Base-by-base conservation (phyloP, 805 yeast species). In the Wickerhamomyces bovis region DNA sequence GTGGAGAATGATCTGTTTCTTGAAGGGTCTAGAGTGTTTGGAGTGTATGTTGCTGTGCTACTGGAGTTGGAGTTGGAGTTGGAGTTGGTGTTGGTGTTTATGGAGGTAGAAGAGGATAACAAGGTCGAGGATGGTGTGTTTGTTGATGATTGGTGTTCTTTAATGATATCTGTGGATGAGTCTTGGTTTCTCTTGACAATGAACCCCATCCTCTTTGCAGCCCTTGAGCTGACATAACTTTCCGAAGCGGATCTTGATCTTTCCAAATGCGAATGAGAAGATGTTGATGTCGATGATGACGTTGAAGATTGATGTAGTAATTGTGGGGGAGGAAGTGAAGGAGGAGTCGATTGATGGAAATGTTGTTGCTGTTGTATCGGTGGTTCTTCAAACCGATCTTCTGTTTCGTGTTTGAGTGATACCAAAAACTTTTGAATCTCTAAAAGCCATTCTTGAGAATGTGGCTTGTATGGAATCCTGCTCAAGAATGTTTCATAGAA, bases 181-280 rank as follows among this genome's bases (percentile, higher is more conserved):
- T 53, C 60, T 39, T 61, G 72, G 30, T 43, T 49, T 50, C 62
- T 56, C 45, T 76, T 78, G 44, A 78, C 76, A 35, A 85, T 79
- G 45, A 85, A 75, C 0, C 90, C 92, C 89, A 83, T 84, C 51
- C 92, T 69, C 58, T 84, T 79, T 0, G 87, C 78, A 5, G 88
- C 86, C 46, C 80, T 73, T n/a, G 85, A 74, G 8, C 81, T 69
- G n/a, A 68, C 68, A 28, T 68, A 61, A 38, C 69, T 67, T 48
- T 73, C 76, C 2, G 77, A 63, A 18, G 66, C 65, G 41, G 69
- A 65, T 42, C 73, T 47, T 26, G 64, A 60, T 47, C 64, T 51
- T 38, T 60, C 64, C 20, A 58, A 38, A 12, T 46, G 45, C n/a
- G 39, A 19, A 19, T 36, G 39, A 7, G 39, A 12, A 20, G n/a